Evolutionary conservation across 2,329 filamentous ascomycete species (phyloP), one percentile per base, ranked within the genome.

Genomic region (Curvularia verruculosa): DNA sequence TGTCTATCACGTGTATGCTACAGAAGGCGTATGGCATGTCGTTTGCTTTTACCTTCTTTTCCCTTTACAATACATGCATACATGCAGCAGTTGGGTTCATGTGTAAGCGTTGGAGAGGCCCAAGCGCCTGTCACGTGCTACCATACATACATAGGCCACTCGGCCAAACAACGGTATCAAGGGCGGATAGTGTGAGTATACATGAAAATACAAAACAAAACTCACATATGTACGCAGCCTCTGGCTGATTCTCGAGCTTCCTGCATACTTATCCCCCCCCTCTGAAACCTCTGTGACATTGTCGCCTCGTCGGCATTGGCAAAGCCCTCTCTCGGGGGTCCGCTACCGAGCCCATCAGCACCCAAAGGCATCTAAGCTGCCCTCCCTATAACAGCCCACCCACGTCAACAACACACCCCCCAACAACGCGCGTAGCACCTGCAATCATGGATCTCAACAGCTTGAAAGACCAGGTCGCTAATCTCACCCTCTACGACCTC

Each of bases 401-500:
- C 48, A 52, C 49, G 28, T 45, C 21, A 10, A 47, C 49, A 56
- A 19, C 49, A 21, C 26, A 36, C 41, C 23, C 50, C 50, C 28
- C 31, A 7, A 31, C 36, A 36, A 52, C 50, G 47, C 63, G 61
- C 58, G 36, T 41, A 31, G 34, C 18, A 23, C 19, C 53, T 41
- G 18, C 65, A 77, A 81, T 75, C 69, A 96, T 96, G 92, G 91
- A 97, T 84, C 84, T 96, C 76, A 89, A 88, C 79, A 91, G 84
- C 73, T 79, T 97, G 53, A 94, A 91, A 78, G 91, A 91, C 70
- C 88, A 91, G 79, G 92, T 96, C 78, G 89, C 89, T 82, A 96
- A 95, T 81, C 84, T 97, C 84, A 91, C 90, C 71, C 84, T 97
- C 78, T 97, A 97, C 83, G 93, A 97, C 79, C 75, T 97, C 81